Conservation (phyloP, 2,329 filamentous ascomycete genomes). For the Fusarium humuli region DNA sequence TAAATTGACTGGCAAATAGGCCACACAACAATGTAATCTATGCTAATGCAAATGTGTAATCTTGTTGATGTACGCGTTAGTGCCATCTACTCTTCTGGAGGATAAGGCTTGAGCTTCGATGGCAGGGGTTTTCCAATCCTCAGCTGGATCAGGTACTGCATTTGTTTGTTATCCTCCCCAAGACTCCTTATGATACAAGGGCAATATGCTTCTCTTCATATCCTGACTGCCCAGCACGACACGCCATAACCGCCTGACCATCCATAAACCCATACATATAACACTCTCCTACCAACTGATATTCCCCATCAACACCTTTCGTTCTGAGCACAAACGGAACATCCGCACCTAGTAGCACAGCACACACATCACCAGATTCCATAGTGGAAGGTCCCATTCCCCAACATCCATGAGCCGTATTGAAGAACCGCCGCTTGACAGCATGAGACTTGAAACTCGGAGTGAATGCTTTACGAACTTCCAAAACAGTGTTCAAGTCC, state of each 20-base stretch:
- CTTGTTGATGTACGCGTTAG: too few species aligned
- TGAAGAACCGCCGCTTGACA: constrained; percentile 12
- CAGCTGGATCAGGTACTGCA: too few species aligned
- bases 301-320: neutral
- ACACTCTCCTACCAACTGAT: constrained; percentile 17
- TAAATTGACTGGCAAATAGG: too few species aligned
- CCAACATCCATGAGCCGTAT: neutral
- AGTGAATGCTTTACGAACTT: neutral
- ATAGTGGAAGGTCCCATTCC: constrained; percentile 5
- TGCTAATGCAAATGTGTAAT: too few species aligned
- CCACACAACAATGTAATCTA: too few species aligned
- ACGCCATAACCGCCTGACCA: neutral
- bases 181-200: neutral
- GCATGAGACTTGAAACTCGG: constrained; percentile 3
- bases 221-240: neutral
- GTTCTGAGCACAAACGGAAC: constrained; percentile 15
- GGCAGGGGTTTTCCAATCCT: too few species aligned
- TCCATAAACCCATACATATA: constrained; percentile 22
- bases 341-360: constrained; percentile 3
- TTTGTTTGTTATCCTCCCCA: too few species aligned
- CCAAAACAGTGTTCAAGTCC: neutral
- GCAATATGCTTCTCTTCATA: neutral
- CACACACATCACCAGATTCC: constrained; percentile 1
- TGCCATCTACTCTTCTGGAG: too few species aligned
- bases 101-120: too few species aligned